Conservation (phyloP, 148 eudicot species). For the Nyssa sinensis region DNA sequence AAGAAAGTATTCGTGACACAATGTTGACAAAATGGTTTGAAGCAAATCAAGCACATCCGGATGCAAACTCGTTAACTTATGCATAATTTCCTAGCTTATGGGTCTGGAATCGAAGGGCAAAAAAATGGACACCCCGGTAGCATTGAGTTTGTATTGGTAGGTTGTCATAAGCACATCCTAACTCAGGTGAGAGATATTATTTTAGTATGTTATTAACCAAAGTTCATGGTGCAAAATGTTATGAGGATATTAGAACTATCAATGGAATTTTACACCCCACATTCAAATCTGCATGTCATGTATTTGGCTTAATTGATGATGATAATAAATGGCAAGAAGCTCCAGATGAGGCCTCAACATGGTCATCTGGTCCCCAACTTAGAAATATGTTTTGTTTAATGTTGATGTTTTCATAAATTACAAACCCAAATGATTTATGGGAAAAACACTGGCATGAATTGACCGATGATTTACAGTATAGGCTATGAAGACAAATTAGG, state of each 20-base stretch:
- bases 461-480: not conserved
- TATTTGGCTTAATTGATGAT: not conserved
- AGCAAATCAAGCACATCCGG: no score
- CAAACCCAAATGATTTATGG: not conserved
- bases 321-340: constrained; percentile 1
- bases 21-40: not conserved
- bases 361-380: not conserved
- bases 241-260: not conserved
- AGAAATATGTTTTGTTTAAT: no score
- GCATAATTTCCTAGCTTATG: no score
- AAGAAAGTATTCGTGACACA: not conserved
- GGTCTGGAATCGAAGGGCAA: no score
- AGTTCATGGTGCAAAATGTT: not conserved
- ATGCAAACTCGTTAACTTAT: no score
- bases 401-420: constrained; percentile 2
- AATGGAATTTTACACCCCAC: not conserved
- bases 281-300: not conserved
- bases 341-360: not conserved
- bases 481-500: not conserved
- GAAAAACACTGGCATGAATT: not conserved
- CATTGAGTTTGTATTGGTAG: no score
- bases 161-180: no score
- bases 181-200: no score
- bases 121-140: no score
- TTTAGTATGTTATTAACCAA: no score